phyloP scores from a whole-genome alignment of 1,284 basidiomycete genomes.

The Ceratobasidium sp. region DNA sequence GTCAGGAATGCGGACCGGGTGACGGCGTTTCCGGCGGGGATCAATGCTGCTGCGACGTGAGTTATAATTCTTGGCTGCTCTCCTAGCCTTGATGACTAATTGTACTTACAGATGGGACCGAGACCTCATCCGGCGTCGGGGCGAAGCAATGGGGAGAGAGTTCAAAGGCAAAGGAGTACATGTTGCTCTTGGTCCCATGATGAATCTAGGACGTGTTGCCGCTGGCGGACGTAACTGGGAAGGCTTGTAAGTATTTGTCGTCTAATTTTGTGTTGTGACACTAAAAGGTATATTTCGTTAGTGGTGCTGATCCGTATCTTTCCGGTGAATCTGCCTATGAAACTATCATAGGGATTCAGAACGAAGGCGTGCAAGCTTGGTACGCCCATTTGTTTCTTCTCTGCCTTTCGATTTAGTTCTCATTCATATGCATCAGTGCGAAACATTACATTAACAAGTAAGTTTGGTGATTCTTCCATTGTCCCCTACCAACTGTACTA shows the following conservation, averaged over 20 bases:
- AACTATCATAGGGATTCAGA: conserved; percentile 69
- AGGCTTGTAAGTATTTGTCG: too few relatives aligned
- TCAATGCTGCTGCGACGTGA: conserved; percentile 77
- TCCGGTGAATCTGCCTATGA: conserved; percentile 72
- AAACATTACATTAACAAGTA: conserved; percentile 79
- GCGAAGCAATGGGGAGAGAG: conserved; percentile 75
- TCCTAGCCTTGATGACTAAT: not conserved
- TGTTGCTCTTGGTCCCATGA: conserved; percentile 64
- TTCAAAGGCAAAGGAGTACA: conserved; percentile 76
- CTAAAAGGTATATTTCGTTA: too few relatives aligned
- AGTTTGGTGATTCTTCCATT: conserved; percentile 5
- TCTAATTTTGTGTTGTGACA: too few relatives aligned
- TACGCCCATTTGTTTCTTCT: conserved; percentile 50
- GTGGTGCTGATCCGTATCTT: conserved; percentile 71
- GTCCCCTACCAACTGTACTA: not conserved
- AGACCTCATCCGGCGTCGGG: conserved; percentile 73
- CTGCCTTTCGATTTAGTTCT: not conserved
- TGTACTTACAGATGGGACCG: conserved; percentile 68
- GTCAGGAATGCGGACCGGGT: too few relatives aligned
- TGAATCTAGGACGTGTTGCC: conserved; percentile 6
- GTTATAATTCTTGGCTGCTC: conserved; percentile 48
- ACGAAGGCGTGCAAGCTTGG: conserved; percentile 67
- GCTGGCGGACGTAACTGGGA: conserved; percentile 79
- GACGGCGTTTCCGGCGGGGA: too few relatives aligned
- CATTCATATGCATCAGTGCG: conserved; percentile 59